Conservation (phyloP, 352 stramenopile genomes). For the Phytophthora chlamydospora region DNA sequence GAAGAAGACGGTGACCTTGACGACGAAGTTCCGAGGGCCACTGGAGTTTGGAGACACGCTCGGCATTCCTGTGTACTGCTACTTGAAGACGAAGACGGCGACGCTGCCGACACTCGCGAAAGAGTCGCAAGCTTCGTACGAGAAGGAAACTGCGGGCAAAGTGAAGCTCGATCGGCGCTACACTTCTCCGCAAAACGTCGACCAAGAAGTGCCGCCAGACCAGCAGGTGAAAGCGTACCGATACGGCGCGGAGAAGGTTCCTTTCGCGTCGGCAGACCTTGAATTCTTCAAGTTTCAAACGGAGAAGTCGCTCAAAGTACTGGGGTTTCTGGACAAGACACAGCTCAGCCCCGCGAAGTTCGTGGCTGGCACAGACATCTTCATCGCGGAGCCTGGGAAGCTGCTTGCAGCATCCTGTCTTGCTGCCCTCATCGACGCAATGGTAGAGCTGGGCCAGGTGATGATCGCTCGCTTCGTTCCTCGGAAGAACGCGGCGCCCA, state of each 20-base stretch:
- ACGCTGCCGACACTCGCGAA: conserved; percentile 76
- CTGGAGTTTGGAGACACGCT: conserved; percentile 72
- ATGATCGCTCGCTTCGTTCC: conserved; percentile 80
- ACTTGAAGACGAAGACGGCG: conserved; percentile 77
- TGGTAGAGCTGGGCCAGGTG: conserved; percentile 66
- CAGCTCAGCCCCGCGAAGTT: conserved; percentile 65
- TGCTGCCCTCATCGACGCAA: conserved; percentile 66
- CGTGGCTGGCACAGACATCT: conserved; percentile 67
- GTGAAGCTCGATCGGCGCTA: conserved; percentile 81
- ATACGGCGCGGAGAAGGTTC: conserved; percentile 80
- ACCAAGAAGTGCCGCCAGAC: conserved; percentile 76
- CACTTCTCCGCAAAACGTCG: conserved; percentile 64
- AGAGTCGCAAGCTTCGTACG: conserved; percentile 70
- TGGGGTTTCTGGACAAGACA: conserved; percentile 71
- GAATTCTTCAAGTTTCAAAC: conserved; percentile 86
- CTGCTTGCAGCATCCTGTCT: conserved; percentile 64
- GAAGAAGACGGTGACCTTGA: conserved; percentile 72
- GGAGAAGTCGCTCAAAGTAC: conserved; percentile 75
- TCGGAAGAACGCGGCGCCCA: conserved; percentile 77
- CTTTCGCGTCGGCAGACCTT: conserved; percentile 80
- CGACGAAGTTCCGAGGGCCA: conserved; percentile 78
- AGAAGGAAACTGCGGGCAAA: conserved; percentile 61
- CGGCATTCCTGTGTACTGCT: conserved; percentile 81
- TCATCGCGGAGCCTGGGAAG: conserved; percentile 79
- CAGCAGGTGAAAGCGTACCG: conserved; percentile 81